phyloP scores from a whole-genome alignment of 768 basidiomycete species.

The Macrolepiota fuliginosa region DNA sequence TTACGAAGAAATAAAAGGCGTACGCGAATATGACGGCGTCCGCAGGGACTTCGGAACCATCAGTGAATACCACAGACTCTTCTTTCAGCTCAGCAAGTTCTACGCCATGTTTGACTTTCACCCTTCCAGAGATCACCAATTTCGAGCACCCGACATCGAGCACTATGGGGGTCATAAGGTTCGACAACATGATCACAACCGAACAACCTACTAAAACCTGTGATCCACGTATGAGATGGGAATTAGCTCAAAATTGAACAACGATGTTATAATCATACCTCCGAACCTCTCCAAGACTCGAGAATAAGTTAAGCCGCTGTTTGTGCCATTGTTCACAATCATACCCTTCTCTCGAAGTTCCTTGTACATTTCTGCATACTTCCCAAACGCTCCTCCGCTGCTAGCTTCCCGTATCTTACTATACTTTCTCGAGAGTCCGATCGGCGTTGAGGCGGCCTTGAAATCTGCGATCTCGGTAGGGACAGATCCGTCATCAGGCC shows the following conservation, averaged over 20 bases:
- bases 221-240: no score
- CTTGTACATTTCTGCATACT: neutral
- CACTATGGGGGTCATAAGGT: no score
- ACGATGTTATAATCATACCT: neutral
- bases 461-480: neutral
- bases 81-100: constrained; percentile 37
- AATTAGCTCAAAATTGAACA: neutral
- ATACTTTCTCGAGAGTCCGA: neutral
- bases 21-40: no score
- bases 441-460: neutral
- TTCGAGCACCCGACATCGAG: no score
- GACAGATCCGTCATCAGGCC: constrained; percentile 10
- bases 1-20: neutral
- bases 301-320: neutral
- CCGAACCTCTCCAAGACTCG: constrained; percentile 1
- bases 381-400: neutral
- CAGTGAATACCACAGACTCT: no score
- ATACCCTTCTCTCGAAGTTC: constrained; percentile 5
- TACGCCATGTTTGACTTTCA: constrained; percentile 55
- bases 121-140: constrained; percentile 50
- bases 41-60: no score
- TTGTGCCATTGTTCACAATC: neutral
- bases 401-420: neutral
- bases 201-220: no score
- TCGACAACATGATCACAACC: no score